These are phyloP conservation scores for Diospyros lotus DNA, from an alignment of 148 eudicot genomes.

Conservation along the genomic window DNA sequence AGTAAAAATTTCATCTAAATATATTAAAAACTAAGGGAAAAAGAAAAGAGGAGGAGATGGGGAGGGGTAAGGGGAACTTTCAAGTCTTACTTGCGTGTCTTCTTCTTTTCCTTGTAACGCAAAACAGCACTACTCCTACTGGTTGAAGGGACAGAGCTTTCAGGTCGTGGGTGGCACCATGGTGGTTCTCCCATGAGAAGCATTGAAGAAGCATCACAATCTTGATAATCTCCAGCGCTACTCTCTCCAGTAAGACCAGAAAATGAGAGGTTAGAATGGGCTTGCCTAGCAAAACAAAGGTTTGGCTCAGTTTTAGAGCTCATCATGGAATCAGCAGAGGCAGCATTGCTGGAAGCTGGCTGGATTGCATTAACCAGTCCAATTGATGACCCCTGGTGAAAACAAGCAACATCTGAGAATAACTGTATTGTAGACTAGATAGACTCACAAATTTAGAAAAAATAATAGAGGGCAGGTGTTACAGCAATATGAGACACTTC, in stretches of 20 bases:
- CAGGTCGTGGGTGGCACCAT: conserved; percentile 58
- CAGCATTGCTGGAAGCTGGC: conserved; percentile 46
- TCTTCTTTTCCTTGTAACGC: conserved; percentile 98
- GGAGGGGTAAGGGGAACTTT: too few relatives aligned
- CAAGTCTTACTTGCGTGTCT: conserved; percentile 64
- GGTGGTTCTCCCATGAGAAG: conserved; percentile 81
- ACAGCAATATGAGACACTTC: not conserved
- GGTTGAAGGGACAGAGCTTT: conserved; percentile 41
- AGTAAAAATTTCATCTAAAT: too few relatives aligned
- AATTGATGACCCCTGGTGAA: conserved; percentile 31
- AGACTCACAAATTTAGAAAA: not conserved
- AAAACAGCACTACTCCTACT: conserved; percentile 72
- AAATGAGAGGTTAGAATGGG: conserved; percentile 61
- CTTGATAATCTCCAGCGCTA: conserved; percentile 78
- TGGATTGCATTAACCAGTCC: conserved; percentile 24
- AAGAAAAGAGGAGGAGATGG: too few relatives aligned
- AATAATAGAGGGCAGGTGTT: not conserved
- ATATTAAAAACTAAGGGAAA: too few relatives aligned
- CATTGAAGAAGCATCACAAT: conserved; percentile 79
- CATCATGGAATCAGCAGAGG: conserved; percentile 46
- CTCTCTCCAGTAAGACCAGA: conserved; percentile 74
- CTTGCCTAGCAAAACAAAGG: conserved; percentile 47
- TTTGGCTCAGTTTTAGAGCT: conserved; percentile 56
- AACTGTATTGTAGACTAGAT: not conserved
- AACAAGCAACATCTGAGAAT: not conserved